Percentiles rank a stretch among this genome's conserved stretches.
These are phyloP conservation scores for Kitagawia praeruptora DNA, from an alignment of 129 eudicot genomes.

Conservation along the genomic window DNA sequence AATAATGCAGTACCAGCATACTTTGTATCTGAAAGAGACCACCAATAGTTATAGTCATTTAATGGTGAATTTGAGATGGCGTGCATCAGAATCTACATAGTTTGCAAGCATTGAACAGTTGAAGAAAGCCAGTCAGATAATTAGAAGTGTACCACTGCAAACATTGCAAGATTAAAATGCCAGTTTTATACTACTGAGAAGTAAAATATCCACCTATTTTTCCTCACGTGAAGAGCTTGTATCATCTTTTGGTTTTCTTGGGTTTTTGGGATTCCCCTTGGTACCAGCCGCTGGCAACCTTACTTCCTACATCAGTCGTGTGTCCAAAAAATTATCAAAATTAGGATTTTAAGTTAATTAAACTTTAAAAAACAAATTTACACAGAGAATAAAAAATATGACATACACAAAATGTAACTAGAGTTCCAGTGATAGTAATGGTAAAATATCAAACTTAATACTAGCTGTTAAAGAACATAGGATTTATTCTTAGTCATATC, in stretches of 20 bases:
- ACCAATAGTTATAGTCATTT: slow-evolving; percentile 77
- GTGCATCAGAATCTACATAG: slow-evolving; percentile 62
- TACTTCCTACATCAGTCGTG: slow-evolving; percentile 66
- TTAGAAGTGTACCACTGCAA: neutral
- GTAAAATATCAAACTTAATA: neutral
- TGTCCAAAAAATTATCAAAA: slow-evolving; percentile 21
- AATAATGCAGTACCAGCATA: slow-evolving; percentile 96
- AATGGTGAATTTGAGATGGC: slow-evolving; percentile 79
- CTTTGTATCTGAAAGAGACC: slow-evolving; percentile 98
- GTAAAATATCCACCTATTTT: slow-evolving; percentile 46
- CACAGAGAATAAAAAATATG: neutral
- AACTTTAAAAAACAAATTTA: neutral
- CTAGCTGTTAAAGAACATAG: neutral
- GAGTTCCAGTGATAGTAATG: neutral
- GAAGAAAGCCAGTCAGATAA: neutral
- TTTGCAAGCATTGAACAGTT: neutral
- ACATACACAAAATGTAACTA: neutral
- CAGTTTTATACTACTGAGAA: neutral
- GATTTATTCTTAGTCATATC: neutral
- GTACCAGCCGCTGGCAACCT: slow-evolving; percentile 99
- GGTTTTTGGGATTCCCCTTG: slow-evolving; percentile 79
- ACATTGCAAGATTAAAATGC: neutral
- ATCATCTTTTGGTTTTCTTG: slow-evolving; percentile 80
- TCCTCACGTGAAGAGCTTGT: slow-evolving; percentile 83
- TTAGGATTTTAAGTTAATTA: slow-evolving; percentile 4